Base-by-base conservation (phyloP, 345 rosid genomes). In the Salix arbutifolia region DNA sequence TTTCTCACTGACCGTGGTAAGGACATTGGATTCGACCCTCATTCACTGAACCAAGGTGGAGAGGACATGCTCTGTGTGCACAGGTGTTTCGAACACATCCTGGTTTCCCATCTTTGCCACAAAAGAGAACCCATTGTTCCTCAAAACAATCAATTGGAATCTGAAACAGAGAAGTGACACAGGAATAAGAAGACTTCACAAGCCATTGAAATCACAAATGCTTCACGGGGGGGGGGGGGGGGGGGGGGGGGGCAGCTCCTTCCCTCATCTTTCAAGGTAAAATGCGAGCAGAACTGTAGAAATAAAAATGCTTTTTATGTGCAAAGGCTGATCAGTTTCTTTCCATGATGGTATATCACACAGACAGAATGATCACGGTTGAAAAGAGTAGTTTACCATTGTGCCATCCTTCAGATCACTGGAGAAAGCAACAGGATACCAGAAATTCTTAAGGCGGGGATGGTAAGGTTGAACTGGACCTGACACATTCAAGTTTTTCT, bases 51-150 rank as follows among this genome's bases (percentile, higher is more conserved):
- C 99, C 99, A 73, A 96, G 99, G 82, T 96, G 85, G 82, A 96
- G 99, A 53, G 99, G 98, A 70, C 99, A 96, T 3, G 99, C 98
- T 84, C 99, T 89, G 83, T 96, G 99, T 2, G 99, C 99, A 75
- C 99, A 96, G 0, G 96, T 91, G 84, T 96, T 93, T 81, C 79
- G 91, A 70, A 96, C 94, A 73, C 99, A 96, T 75, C 99, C 98
- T 1, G 98, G 98, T 76, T 83, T 93, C 58, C 98, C 94, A 53
- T 93, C 97, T 82, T 91, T 88, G 25, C 99, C 99, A 17, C 98
- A 90, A 75, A 96, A 96, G 80, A 93, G 69, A 75, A 96, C 99
- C 98, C 99, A 96, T 66, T 92, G 92, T 79, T 92, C 89, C 85
- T 96, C 99, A 71, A 96, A 96, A 83, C 99, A 96, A 56, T 96